Conservation (phyloP, 176 grass and related monocot species). For the Olyra latifolia region DNA sequence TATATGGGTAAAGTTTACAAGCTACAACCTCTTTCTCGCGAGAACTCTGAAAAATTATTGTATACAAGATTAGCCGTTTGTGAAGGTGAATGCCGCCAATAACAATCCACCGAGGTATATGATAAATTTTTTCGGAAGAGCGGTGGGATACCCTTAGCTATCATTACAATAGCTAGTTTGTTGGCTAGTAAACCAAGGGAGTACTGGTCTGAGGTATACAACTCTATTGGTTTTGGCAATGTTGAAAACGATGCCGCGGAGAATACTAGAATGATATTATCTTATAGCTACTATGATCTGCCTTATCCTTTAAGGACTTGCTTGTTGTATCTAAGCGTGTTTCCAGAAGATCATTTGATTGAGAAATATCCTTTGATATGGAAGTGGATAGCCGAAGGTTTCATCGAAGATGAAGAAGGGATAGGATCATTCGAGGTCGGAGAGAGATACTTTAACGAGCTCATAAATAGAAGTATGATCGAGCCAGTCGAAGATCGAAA, state of each 20-base stretch:
- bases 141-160: neutral
- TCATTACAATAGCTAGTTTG: slow-evolving; percentile 8
- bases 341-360: neutral
- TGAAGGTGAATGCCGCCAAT: neutral
- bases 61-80: neutral
- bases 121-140: slow-evolving; percentile 9
- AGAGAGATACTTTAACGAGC: neutral
- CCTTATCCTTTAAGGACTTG: neutral
- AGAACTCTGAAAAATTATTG: neutral
- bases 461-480: slow-evolving; percentile 3
- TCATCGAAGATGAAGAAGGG: neutral
- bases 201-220: neutral
- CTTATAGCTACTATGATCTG: neutral
- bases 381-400: slow-evolving; percentile 15
- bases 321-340: neutral
- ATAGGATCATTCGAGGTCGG: neutral
- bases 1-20: neutral
- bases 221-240: neutral
- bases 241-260: too few relatives aligned
- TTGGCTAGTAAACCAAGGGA: neutral
- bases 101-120: neutral
- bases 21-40: neutral
- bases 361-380: neutral
- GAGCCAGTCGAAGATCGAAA: accelerated
- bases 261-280: neutral